Conservation (phyloP, 257 asterid genomes). For the Jacaranda copaia region DNA sequence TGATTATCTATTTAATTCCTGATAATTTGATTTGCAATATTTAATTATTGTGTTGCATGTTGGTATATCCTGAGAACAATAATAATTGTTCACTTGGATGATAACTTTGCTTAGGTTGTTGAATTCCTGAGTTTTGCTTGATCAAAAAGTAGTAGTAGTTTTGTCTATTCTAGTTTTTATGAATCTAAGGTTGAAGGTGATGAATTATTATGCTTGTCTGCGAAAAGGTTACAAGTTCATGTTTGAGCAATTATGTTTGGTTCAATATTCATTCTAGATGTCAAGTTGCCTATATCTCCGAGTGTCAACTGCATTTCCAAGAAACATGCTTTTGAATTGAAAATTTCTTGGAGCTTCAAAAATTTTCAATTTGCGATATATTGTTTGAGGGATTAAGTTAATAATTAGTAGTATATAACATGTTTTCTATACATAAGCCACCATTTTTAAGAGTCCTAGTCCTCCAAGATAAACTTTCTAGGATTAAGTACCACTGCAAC, state of each 20-base stretch:
- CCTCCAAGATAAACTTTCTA: neutral
- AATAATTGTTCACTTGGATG: neutral
- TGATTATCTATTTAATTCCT: too few species aligned
- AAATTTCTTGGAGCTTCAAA: neutral
- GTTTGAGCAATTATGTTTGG: constrained; percentile 10
- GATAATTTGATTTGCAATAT: too few species aligned
- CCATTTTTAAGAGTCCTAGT: constrained; percentile 8
- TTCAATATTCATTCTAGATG: neutral
- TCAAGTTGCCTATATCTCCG: neutral
- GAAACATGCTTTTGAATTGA: constrained; percentile 1
- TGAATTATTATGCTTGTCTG: neutral
- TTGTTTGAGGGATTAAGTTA: neutral
- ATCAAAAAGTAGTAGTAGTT: neutral
- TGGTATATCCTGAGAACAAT: too few species aligned
- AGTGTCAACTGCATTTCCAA: neutral
- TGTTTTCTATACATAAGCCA: neutral
- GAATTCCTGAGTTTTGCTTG: neutral
- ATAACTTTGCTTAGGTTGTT: neutral
- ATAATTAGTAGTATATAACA: too few species aligned
- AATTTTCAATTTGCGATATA: neutral
- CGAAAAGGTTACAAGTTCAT: neutral
- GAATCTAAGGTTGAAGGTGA: neutral
- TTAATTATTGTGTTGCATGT: too few species aligned
- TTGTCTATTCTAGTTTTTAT: neutral
- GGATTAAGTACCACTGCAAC: neutral